Evolutionary conservation across 75 land plant species (phyloP).

Genomic region (Adiantum capillusveneris): DNA sequence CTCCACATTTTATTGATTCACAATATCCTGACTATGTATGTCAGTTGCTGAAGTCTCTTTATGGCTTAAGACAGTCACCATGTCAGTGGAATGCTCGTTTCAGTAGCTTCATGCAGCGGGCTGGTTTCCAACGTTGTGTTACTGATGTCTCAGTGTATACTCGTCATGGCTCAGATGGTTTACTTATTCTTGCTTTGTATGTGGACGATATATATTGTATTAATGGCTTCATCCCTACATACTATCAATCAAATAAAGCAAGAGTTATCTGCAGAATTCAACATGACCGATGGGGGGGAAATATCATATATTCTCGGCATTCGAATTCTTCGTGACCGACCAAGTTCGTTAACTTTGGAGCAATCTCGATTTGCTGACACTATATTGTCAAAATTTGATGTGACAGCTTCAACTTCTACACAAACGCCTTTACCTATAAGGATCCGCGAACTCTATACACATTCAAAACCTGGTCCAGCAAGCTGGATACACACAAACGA

Average conservation of each 20-base stretch:
- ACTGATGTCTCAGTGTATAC: neutral
- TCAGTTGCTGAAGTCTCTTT: neutral
- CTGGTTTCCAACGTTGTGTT: neutral
- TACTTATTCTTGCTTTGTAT: neutral
- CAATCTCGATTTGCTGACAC: too few relatives aligned
- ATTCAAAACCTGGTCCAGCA: too few relatives aligned
- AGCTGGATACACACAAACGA: neutral
- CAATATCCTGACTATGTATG: neutral
- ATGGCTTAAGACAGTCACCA: constrained; percentile 12
- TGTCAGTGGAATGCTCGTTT: constrained; percentile 2
- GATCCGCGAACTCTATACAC: neutral
- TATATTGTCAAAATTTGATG: neutral
- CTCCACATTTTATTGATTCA: constrained; percentile 4
- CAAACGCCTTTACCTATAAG: neutral
- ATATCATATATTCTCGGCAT: too few relatives aligned
- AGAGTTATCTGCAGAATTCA: neutral
- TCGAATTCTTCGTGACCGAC: too few relatives aligned
- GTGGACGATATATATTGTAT: neutral
- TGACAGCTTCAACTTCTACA: neutral
- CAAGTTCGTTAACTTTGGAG: too few relatives aligned
- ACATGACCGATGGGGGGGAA: too few relatives aligned
- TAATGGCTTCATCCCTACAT: neutral
- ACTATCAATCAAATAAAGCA: neutral
- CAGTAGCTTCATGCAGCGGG: neutral
- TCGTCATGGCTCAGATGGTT: neutral